Conservation (phyloP, 129 eudicot genomes). For the Centrapalus pauciflorus region DNA sequence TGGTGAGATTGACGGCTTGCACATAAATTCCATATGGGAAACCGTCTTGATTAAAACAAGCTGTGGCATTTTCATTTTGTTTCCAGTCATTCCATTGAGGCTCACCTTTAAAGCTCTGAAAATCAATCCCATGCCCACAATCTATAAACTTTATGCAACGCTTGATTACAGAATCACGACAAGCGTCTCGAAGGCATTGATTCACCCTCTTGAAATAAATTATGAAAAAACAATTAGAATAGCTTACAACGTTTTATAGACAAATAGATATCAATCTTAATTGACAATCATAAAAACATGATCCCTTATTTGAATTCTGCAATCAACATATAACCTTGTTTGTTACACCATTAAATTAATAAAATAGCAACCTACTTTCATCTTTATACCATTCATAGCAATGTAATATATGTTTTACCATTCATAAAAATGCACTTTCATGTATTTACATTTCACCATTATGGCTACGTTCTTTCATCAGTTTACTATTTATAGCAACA, state of each 20-base stretch:
- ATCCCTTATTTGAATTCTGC: too few relatives aligned
- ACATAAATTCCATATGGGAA: conserved; percentile 66
- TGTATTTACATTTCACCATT: too few relatives aligned
- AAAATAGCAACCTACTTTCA: too few relatives aligned
- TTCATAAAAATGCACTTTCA: too few relatives aligned
- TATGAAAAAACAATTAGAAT: neutral
- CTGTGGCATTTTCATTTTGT: conserved; percentile 27
- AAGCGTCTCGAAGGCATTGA: conserved; percentile 79
- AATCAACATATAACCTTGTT: too few relatives aligned
- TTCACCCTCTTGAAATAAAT: conserved; percentile 66
- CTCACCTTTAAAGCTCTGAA: neutral
- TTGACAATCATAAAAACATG: too few relatives aligned
- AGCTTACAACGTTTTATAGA: neutral
- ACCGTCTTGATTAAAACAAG: conserved; percentile 45
- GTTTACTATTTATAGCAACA: too few relatives aligned
- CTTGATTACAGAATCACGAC: conserved; percentile 16
- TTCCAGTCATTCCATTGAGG: conserved; percentile 44
- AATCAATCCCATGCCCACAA: conserved; percentile 51
- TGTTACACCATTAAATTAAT: too few relatives aligned
- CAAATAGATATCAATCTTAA: neutral
- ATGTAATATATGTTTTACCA: too few relatives aligned
- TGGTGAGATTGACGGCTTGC: conserved; percentile 59
- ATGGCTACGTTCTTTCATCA: too few relatives aligned
- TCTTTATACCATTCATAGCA: too few relatives aligned
- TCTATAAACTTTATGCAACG: conserved; percentile 49